A percentile compares a stretch with the other conserved stretches of the same genome.
Conservation (phyloP, 495 filamentous ascomycete genomes). For the Apiosordaria backusii region DNA sequence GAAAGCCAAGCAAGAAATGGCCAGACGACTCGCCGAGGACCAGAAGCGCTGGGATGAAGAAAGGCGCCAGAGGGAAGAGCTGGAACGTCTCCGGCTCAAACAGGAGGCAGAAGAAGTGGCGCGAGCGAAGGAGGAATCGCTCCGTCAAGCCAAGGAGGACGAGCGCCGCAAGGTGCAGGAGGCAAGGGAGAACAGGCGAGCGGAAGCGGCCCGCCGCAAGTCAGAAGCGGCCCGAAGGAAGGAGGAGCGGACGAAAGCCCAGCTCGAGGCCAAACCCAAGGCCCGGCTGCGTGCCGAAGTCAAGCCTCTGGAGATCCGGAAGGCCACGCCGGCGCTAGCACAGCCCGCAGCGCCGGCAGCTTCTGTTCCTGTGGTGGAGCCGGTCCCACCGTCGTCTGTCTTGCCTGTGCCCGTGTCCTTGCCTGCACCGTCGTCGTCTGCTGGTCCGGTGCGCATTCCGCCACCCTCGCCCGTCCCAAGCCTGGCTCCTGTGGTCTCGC, state of each 20-base stretch:
- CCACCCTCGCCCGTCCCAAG: neutral
- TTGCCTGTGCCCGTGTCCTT: neutral
- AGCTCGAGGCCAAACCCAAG: neutral
- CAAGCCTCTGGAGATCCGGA: neutral
- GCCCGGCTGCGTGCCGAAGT: neutral
- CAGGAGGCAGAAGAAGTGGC: neutral
- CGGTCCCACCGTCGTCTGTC: no score
- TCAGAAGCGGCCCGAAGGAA: neutral
- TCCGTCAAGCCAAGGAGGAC: neutral
- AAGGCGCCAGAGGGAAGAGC: neutral
- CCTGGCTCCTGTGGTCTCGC: neutral
- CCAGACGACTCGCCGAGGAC: neutral
- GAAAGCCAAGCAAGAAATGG: neutral
- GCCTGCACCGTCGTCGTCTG: neutral
- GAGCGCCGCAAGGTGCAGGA: neutral
- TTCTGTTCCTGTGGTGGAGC: no score
- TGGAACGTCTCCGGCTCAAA: neutral
- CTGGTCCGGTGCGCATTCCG: neutral
- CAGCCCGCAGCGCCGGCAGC: neutral
- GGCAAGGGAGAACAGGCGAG: neutral
- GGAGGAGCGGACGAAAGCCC: neutral
- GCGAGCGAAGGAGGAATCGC: neutral
- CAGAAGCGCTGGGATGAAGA: neutral
- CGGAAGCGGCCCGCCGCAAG: neutral
- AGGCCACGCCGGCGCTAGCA: neutral